Evolutionary conservation across 768 basidiomycete species (phyloP).

Genomic region (Rhizopogon vulgaris): DNA sequence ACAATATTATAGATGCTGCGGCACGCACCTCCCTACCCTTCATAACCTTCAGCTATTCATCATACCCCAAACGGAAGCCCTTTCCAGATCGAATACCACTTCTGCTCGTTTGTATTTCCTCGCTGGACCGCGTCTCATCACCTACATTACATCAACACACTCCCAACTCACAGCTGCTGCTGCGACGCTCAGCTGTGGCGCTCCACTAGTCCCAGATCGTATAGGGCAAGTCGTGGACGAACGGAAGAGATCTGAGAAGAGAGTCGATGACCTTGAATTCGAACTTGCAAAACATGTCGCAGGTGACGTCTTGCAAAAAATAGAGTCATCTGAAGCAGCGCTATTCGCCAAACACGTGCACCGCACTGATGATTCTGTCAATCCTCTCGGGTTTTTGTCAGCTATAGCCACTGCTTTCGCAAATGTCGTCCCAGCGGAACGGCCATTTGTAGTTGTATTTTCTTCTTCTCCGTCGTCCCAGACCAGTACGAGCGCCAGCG

Average conservation of each 20-base stretch:
- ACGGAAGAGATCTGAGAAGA: slow-evolving; percentile 60
- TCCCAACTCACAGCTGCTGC: slow-evolving; percentile 49
- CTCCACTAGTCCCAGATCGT: slow-evolving; percentile 61
- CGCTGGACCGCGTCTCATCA: slow-evolving; percentile 69
- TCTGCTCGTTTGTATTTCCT: slow-evolving; percentile 78
- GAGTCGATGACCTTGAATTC: slow-evolving; percentile 60
- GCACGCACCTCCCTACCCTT: slow-evolving; percentile 78
- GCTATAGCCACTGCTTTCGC: slow-evolving; percentile 46
- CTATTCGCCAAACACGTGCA: slow-evolving; percentile 47
- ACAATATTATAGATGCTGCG: slow-evolving; percentile 53
- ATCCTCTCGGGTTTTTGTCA: slow-evolving; percentile 54
- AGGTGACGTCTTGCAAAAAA: slow-evolving; percentile 31
- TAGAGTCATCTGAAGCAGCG: slow-evolving; percentile 18
- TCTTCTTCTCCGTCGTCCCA: slow-evolving; percentile 61
- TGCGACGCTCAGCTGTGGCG: slow-evolving; percentile 59
- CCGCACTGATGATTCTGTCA: slow-evolving; percentile 55
- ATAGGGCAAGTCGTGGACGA: slow-evolving; percentile 62
- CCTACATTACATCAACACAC: slow-evolving; percentile 56
- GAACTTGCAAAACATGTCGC: slow-evolving; percentile 56
- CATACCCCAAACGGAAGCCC: slow-evolving; percentile 59
- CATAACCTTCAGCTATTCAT: slow-evolving; percentile 69
- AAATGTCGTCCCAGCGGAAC: slow-evolving; percentile 14
- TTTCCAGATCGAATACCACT: slow-evolving; percentile 53
- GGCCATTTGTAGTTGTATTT: slow-evolving; percentile 43
- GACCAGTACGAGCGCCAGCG: slow-evolving; percentile 39